phyloP scores from a whole-genome alignment of 768 basidiomycete species.

The Pleurotus giganteus region DNA sequence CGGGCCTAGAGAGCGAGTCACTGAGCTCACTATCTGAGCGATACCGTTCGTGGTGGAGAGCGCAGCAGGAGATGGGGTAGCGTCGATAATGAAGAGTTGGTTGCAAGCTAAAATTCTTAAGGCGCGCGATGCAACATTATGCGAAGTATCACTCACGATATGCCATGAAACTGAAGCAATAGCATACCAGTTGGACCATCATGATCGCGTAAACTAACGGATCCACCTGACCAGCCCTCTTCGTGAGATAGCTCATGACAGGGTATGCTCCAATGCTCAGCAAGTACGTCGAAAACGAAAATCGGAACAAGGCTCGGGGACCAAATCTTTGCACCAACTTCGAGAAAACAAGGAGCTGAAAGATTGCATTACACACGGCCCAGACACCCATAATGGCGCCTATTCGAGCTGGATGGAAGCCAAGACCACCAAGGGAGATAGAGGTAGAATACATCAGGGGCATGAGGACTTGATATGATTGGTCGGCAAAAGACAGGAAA shows the following conservation, averaged over 20 bases:
- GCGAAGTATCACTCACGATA: conserved; percentile 2
- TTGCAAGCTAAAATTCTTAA: conserved; percentile 2
- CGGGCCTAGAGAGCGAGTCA: conserved; percentile 35
- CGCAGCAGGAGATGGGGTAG: not conserved
- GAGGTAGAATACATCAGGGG: conserved; percentile 58
- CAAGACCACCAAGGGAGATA: conserved; percentile 59
- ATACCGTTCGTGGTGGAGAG: conserved; percentile 7
- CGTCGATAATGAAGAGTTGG: not conserved
- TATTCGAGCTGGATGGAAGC: conserved; percentile 59
- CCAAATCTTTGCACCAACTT: conserved; percentile 2
- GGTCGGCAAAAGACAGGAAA: conserved; percentile 37
- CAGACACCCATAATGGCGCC: conserved; percentile 54
- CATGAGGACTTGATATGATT: conserved; percentile 32
- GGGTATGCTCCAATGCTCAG: conserved; percentile 4
- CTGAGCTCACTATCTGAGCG: conserved; percentile 28
- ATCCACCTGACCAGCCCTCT: not conserved
- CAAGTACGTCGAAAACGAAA: not conserved
- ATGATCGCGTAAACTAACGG: not conserved
- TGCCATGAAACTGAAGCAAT: conserved; percentile 1
- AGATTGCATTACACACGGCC: conserved; percentile 50
- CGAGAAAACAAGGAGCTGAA: conserved; percentile 29
- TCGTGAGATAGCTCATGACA: conserved; percentile 1
- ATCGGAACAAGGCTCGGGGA: not conserved
- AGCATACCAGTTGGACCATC: conserved; percentile 2
- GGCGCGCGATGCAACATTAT: not conserved